These are phyloP conservation scores for Marchantia polymorpha DNA, from an alignment of 225 moss, liverwort and hornwort species.

Conservation along the genomic window DNA sequence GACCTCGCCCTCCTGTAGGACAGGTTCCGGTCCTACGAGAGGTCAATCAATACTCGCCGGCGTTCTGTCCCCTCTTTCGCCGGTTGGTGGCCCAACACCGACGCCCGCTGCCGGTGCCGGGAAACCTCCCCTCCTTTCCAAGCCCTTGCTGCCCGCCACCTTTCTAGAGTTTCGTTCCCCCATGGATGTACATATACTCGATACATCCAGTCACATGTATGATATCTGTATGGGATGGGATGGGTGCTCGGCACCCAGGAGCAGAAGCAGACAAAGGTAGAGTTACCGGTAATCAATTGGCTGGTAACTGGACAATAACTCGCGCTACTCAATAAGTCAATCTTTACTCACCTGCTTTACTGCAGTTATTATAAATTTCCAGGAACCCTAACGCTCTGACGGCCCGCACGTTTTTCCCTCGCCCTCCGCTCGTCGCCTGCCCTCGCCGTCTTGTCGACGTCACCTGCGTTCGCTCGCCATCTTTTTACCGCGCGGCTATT, in stretches of 20 bases:
- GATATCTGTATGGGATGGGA: neutral
- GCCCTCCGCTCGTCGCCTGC: neutral
- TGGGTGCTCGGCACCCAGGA: neutral
- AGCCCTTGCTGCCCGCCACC: conserved; percentile 9
- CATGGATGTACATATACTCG: neutral
- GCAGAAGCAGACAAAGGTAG: conserved; percentile 1
- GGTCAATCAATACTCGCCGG: neutral
- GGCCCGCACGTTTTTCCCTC: conserved; percentile 26
- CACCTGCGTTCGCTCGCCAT: neutral
- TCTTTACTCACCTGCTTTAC: conserved; percentile 5
- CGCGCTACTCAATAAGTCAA: neutral
- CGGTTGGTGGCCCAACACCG: conserved; percentile 1
- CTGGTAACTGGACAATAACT: conserved; percentile 13
- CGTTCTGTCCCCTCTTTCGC: neutral
- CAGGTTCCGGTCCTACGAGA: neutral
- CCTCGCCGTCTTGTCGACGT: conserved; percentile 7
- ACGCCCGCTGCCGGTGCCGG: conserved; percentile 9
- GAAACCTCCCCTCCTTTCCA: neutral
- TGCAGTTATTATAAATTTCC: neutral
- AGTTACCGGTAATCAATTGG: neutral
- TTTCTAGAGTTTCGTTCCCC: conserved; percentile 15
- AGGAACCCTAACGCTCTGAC: conserved; percentile 17
- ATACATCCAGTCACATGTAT: neutral
- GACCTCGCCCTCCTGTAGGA: neutral
- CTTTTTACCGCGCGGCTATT: neutral